These are phyloP conservation scores for Aspergillus ellipticus DNA, from an alignment of 495 filamentous ascomycete genomes.

Conservation along the genomic window DNA sequence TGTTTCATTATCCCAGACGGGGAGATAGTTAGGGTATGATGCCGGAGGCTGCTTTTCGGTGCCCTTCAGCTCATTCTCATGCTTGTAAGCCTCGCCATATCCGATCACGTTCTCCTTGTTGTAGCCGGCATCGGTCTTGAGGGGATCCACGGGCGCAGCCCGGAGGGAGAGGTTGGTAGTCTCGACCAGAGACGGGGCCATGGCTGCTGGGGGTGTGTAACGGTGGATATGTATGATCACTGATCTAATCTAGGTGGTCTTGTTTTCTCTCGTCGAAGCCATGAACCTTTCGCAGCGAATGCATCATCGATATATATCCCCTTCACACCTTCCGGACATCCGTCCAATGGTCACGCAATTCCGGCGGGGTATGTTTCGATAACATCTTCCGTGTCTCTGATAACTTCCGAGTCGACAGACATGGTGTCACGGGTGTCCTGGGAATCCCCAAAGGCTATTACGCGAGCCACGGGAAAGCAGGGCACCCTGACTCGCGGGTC, in stretches of 20 bases:
- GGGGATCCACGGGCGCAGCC: slow-evolving; percentile 29
- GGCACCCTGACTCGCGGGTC: background rate
- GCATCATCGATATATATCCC: slow-evolving; percentile 18
- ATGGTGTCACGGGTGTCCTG: background rate
- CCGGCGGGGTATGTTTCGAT: slow-evolving; percentile 23
- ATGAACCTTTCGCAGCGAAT: background rate
- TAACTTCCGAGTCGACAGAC: background rate
- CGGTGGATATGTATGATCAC: background rate
- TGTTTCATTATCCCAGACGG: slow-evolving; percentile 64
- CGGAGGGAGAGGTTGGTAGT: slow-evolving; percentile 30
- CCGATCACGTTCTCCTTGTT: slow-evolving; percentile 62
- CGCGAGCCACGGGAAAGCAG: background rate
- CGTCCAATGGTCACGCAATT: slow-evolving; percentile 20
- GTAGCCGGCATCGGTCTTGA: slow-evolving; percentile 41
- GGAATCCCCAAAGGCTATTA: background rate
- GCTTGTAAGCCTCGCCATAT: slow-evolving; percentile 44
- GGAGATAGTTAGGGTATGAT: slow-evolving; percentile 69
- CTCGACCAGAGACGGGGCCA: slow-evolving; percentile 55
- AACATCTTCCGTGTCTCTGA: background rate
- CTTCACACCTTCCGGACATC: slow-evolving; percentile 13
- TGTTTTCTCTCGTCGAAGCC: background rate
- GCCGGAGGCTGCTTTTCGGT: slow-evolving; percentile 46
- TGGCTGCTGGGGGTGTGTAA: slow-evolving; percentile 21
- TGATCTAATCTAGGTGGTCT: background rate
- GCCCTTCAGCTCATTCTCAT: slow-evolving; percentile 42